A percentile compares a stretch with the other conserved stretches of the same genome.
Conservation (phyloP, 306 rosid genomes). For the Abrus pulchellus region DNA sequence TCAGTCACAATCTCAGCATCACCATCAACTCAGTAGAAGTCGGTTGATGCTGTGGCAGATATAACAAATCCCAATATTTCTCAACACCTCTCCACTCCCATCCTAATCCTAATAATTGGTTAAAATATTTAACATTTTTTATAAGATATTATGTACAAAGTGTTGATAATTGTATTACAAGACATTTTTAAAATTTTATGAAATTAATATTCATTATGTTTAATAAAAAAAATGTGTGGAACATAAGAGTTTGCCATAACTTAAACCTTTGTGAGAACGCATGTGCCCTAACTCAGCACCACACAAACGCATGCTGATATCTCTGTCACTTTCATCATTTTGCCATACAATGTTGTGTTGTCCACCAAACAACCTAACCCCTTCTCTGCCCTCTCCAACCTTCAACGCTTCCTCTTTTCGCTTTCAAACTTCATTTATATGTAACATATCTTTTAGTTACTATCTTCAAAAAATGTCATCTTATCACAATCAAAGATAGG, state of each 20-base stretch:
- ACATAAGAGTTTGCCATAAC: neutral
- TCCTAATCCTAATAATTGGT: no score
- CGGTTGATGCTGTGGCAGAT: no score
- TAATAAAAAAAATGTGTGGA: no score
- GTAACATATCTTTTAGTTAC: neutral
- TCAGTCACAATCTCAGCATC: no score
- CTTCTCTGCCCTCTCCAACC: neutral
- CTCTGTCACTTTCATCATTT: conserved; percentile 13
- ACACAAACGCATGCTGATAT: conserved; percentile 6
- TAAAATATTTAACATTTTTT: no score
- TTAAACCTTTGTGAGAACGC: neutral
- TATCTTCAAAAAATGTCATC: neutral
- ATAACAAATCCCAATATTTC: no score
- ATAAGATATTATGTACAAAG: no score
- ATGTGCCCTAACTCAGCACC: conserved; percentile 9
- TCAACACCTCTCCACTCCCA: no score
- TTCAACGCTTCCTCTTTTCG: neutral
- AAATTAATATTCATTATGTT: no score
- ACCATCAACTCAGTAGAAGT: no score
- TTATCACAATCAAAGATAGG: neutral
- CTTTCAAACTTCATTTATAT: neutral
- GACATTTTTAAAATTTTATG: no score
- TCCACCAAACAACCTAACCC: conserved; percentile 13
- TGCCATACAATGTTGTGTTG: neutral
- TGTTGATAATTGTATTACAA: no score